Conservation (phyloP, 2,329 filamentous ascomycete genomes). For the Simplicillium sp. region DNA sequence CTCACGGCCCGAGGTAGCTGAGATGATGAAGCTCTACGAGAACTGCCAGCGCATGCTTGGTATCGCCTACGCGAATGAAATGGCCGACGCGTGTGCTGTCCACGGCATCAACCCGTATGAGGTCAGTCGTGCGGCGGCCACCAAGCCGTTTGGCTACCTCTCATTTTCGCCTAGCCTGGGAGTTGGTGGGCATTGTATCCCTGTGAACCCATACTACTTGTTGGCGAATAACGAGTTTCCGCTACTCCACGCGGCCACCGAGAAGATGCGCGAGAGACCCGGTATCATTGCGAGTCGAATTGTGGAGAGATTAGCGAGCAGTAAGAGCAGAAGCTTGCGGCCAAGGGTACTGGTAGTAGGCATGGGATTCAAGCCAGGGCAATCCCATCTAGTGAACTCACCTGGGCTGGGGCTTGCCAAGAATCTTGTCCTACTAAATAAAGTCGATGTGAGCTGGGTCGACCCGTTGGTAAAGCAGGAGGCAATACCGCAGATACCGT, state of each 20-base stretch:
- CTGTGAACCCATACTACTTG: constrained; percentile 45
- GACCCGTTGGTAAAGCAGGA: constrained; percentile 34
- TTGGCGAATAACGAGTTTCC: constrained; percentile 37
- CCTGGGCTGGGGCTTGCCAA: constrained; percentile 33
- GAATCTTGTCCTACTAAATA: constrained; percentile 21
- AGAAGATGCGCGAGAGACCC: constrained; percentile 33
- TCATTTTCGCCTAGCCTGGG: constrained; percentile 36
- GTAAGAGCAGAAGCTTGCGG: constrained; percentile 3
- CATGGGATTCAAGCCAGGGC: constrained; percentile 40
- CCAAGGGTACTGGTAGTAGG: constrained; percentile 33
- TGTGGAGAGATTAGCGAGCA: constrained; percentile 18
- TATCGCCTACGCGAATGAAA: constrained; percentile 46
- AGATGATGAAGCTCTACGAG: constrained; percentile 50
- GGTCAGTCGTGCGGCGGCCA: constrained; percentile 36
- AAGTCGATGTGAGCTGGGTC: constrained; percentile 31
- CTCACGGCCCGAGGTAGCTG: constrained; percentile 42
- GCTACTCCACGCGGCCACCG: constrained; percentile 31
- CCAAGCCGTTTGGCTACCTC: constrained; percentile 44
- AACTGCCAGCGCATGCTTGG: constrained; percentile 47
- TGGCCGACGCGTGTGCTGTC: constrained; percentile 39
- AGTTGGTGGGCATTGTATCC: constrained; percentile 47
- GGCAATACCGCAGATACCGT: constrained; percentile 27
- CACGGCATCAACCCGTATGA: constrained; percentile 40
- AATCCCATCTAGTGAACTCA: constrained; percentile 36
- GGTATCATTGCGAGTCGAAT: constrained; percentile 24